Evolutionary conservation across 2,329 filamentous ascomycete genomes (phyloP), one percentile per base, ranked within the genome.

Genomic region (Colletotrichum coccodes): DNA sequence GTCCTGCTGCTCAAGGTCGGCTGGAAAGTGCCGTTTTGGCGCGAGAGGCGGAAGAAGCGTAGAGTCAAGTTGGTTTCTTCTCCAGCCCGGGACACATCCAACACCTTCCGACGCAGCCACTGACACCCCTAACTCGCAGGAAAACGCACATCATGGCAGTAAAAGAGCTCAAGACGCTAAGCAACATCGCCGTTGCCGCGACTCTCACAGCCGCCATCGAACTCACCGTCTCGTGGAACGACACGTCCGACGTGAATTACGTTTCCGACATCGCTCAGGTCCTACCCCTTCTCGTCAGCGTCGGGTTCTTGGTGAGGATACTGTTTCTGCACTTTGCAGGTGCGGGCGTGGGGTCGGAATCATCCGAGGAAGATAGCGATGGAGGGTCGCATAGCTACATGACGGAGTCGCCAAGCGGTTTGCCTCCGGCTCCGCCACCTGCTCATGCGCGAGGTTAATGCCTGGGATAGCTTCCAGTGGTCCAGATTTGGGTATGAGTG

Each of bases 221-320:
- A 58, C 72, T 80, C 6, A 70, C 78, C 4, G 71, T 81, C 4
- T 52, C 52, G 1, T 81, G 79, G 78, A 81, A 81, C 38, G 47
- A 72, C 16, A 69, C 80, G 12, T 36, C 72, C 4, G 64, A 47
- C 8, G 67, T 73, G 21, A 71, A 75, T 34, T 65, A 72, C 7
- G 64, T 81, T 12, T 71, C 73, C 18, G 74, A 76, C 0, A 62
- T 73, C 1, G 75, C 75, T 0, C 79, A 81, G 59, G 58, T 76
- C 4, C 71, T 80, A 3, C 78, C 79, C 0, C 73, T 81, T 4
- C 62, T 80, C 18, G 46, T 81, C 40, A 77, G 74, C 9, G 38
- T 73, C 2, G 78, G 76, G 2, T 63, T 78, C 32, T 58, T 79
- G 3, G 50, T 78, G 1, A 72, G 76, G 9, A 68, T 72, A 0